A percentile compares a stretch with the other conserved stretches of the same genome.
Conservation (phyloP, 768 basidiomycete genomes). For the Boletus bicolor region DNA sequence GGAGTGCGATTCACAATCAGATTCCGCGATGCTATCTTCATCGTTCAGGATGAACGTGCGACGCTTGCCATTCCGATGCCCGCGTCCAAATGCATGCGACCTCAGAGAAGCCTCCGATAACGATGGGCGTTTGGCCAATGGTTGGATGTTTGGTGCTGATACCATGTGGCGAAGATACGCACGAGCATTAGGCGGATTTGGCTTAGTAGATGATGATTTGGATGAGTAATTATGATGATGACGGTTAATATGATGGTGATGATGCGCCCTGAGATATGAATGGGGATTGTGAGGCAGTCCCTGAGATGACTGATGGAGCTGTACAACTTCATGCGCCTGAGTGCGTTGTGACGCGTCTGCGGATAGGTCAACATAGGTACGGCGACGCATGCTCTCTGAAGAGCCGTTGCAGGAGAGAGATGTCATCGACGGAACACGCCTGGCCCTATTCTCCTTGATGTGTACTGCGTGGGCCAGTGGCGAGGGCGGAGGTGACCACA, state of each 20-base stretch:
- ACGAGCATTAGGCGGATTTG: conserved; percentile 47
- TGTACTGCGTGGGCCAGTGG: conserved; percentile 18
- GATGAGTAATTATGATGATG: conserved; percentile 27
- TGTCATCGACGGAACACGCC: conserved; percentile 11
- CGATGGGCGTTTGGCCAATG: conserved; percentile 32
- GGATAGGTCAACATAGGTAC: conserved; percentile 9
- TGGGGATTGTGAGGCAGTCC: conserved; percentile 23
- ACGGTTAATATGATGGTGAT: conserved; percentile 21
- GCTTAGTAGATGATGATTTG: conserved; percentile 18
- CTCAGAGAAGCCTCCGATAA: conserved; percentile 31
- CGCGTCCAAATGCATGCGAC: conserved; percentile 27
- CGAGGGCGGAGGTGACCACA: conserved; percentile 27
- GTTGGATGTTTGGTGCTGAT: conserved; percentile 49
- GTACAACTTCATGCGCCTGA: conserved; percentile 10
- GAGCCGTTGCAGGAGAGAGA: conserved; percentile 22
- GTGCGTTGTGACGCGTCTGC: conserved; percentile 8
- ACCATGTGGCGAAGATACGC: conserved; percentile 75
- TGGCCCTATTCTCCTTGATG: conserved; percentile 6
- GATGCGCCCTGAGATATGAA: conserved; percentile 16
- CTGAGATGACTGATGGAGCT: conserved; percentile 25
- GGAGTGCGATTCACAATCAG: conserved; percentile 21
- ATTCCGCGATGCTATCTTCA: conserved; percentile 26
- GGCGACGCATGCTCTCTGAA: conserved; percentile 20
- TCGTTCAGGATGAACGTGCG: conserved; percentile 33
- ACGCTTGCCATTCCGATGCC: conserved; percentile 30